Evolutionary conservation across 2,329 filamentous ascomycete species (phyloP).

Genomic region (Penicillium sp.): DNA sequence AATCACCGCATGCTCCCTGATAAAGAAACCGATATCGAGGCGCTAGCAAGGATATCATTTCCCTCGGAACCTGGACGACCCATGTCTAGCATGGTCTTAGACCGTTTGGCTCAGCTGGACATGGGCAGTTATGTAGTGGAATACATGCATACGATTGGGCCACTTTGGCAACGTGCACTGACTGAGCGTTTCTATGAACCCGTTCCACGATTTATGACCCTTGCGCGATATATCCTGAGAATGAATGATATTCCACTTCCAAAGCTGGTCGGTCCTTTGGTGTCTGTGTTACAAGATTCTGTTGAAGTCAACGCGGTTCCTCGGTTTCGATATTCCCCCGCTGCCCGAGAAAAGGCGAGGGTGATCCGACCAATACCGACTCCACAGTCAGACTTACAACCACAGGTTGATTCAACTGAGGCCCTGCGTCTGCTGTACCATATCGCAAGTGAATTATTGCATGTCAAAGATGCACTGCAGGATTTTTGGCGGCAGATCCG

Average conservation of each 20-base stretch:
- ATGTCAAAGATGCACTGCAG: conserved; percentile 41
- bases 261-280: conserved; percentile 38
- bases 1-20: conserved; percentile 54
- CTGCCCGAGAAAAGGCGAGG: conserved; percentile 40
- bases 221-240: conserved; percentile 42
- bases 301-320: conserved; percentile 58
- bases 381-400: conserved; percentile 43
- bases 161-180: conserved; percentile 58
- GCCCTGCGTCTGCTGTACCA: conserved; percentile 57
- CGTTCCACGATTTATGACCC: conserved; percentile 43
- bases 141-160: conserved; percentile 52
- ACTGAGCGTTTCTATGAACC: conserved; percentile 53
- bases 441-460: conserved; percentile 51
- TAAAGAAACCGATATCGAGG: conserved; percentile 55
- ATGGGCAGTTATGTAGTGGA: conserved; percentile 49
- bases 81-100: conserved; percentile 57
- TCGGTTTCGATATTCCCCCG: conserved; percentile 47
- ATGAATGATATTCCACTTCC: conserved; percentile 39
- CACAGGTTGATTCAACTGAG: conserved; percentile 54
- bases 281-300: conserved; percentile 43
- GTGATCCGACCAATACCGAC: conserved; percentile 36
- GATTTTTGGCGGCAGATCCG: conserved; percentile 59
- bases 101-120: conserved; percentile 47
- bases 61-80: conserved; percentile 51
- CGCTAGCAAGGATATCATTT: conserved; percentile 52